Base-by-base conservation (phyloP, 179 eudicot species). In the Heliamphora pulchella region DNA sequence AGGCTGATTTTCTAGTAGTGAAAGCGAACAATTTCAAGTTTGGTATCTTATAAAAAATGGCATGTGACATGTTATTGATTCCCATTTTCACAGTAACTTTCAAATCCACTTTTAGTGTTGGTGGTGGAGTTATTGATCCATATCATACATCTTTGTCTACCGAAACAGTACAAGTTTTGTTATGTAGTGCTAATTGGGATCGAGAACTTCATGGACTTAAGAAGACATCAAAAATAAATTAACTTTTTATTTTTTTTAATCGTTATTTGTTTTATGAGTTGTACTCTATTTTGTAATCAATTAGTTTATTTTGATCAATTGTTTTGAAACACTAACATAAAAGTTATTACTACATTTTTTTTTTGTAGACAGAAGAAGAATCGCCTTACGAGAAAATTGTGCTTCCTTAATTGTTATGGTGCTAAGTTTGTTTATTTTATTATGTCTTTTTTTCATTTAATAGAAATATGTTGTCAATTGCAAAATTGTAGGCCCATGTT, bases 31-130 rank as follows among this genome's bases (percentile, higher is more conserved):
- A 1, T 10, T 84, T 87, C 14, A 82, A 86, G 75, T 87, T 80
- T 72, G 87, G 87, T 39, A 82, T 87, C 17, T 68, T 90, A 54
- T 85, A 87, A 14, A 86, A 85, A 86, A 88, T 87, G 87, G 90
- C 87, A 50, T 81, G 81, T 57, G 89, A 89, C 77, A 78, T 87
- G 55, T 81, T 89, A 51, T 86, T 82, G 0, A 84, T 87, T 78
- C 86, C 85, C 22, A 83, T 89, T 81, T 80, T 87, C 51, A 84
- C 86, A 1, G 77, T 86, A 43, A 80, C 85, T 18, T 82, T 85
- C 0, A 87, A 86, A 20, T 18, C 82, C 59, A 87, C 86, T 69
- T 82, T 82, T 78, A 83, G 80, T 80, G 85, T 79, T 0, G 93
- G 84, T 17, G 85, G 86, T 58, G 86, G 88, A 83, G 87, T 88